These are phyloP conservation scores for Phialophora tarda DNA, from an alignment of 2,329 filamentous ascomycete genomes.

Conservation along the genomic window DNA sequence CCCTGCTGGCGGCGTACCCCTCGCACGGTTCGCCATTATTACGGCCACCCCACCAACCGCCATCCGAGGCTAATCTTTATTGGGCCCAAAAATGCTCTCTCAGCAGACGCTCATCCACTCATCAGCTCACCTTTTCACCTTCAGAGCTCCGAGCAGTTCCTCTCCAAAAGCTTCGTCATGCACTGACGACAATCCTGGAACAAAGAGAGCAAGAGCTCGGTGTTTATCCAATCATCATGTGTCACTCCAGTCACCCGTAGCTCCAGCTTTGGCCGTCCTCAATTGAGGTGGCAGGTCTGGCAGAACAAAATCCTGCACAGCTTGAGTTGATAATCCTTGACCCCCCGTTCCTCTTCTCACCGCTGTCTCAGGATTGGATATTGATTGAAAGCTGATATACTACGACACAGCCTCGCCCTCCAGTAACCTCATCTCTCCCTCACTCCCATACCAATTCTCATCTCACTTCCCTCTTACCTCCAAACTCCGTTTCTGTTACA, in stretches of 20 bases:
- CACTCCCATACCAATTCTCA: not conserved
- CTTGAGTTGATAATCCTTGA: conserved; percentile 5
- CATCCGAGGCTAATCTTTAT: conserved; percentile 1
- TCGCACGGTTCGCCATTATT: not conserved
- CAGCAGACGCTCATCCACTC: conserved; percentile 16
- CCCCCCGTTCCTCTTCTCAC: conserved; percentile 13
- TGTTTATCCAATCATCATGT: conserved; percentile 22
- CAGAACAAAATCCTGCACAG: conserved; percentile 19
- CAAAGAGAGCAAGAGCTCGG: conserved; percentile 7
- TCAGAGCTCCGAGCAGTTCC: conserved; percentile 3
- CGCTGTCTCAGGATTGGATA: conserved; percentile 8
- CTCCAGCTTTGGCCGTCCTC: conserved; percentile 9
- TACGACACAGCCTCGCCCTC: not conserved
- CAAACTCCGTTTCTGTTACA: not conserved
- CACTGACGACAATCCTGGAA: conserved; percentile 11
- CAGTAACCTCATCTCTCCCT: not conserved
- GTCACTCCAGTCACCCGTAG: conserved; percentile 2
- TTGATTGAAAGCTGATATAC: conserved; percentile 1
- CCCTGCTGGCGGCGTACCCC: not conserved
- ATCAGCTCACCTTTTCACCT: conserved; percentile 20
- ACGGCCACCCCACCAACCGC: not conserved
- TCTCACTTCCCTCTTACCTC: conserved; percentile 2
- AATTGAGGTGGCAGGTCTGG: not conserved
- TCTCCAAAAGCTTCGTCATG: conserved; percentile 22
- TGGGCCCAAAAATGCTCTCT: not conserved